phyloP scores from a whole-genome alignment of 2,329 filamentous ascomycete species.

The Ramichloridium luteum region DNA sequence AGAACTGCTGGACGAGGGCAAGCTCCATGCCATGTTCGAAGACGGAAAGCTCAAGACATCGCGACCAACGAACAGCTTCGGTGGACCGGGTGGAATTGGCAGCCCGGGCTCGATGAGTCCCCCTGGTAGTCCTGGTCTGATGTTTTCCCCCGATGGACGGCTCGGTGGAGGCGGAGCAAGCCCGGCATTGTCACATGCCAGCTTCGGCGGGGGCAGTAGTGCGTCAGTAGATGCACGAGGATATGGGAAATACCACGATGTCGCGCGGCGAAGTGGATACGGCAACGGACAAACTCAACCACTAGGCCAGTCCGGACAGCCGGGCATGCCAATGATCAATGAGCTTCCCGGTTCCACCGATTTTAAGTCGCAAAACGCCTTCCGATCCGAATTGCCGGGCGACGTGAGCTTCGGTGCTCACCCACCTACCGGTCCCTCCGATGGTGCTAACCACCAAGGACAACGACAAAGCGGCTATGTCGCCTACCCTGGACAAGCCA shows the following conservation, averaged over 20 bases:
- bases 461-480: slow-evolving; percentile 4
- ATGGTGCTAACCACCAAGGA: slow-evolving; percentile 4
- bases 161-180: slow-evolving; percentile 8
- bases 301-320: slow-evolving; percentile 17
- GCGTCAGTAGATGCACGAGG: slow-evolving; percentile 17
- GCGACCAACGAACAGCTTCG: slow-evolving; percentile 33
- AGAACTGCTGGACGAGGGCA: slow-evolving; percentile 49
- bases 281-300: slow-evolving; percentile 18
- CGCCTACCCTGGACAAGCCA: slow-evolving; percentile 5
- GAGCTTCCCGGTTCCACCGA: slow-evolving; percentile 33
- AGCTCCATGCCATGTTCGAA: slow-evolving; percentile 55
- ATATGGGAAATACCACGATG: slow-evolving; percentile 21
- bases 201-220: too few relatives aligned
- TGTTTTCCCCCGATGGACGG: slow-evolving; percentile 4
- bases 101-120: slow-evolving; percentile 6
- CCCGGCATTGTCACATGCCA: slow-evolving; percentile 3
- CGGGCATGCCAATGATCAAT: slow-evolving; percentile 21
- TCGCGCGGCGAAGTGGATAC: slow-evolving; percentile 14
- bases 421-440: slow-evolving; percentile 4
- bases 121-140: slow-evolving; percentile 11
- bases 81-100: slow-evolving; percentile 5
- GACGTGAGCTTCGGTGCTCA: slow-evolving; percentile 11
- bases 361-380: slow-evolving; percentile 22
- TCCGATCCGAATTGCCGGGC: slow-evolving; percentile 20
- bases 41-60: slow-evolving; percentile 50